A percentile compares a stretch with the other conserved stretches of the same genome.
phyloP scores from a whole-genome alignment of 805 yeast genomes.

The Sugiyamaella floridensis region DNA sequence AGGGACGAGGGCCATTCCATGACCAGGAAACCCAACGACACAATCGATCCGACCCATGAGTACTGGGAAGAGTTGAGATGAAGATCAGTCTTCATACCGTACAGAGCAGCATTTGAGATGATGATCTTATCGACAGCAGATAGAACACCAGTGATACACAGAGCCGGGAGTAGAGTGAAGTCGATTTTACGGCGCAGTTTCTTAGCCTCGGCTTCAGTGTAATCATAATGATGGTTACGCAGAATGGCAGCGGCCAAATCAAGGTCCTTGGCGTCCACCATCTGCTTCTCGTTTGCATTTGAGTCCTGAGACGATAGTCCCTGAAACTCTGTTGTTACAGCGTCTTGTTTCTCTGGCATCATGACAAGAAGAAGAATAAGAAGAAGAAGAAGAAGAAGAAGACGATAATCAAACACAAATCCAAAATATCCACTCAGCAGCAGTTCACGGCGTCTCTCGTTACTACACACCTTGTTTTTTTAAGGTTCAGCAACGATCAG shows the following conservation, averaged over 20 bases:
- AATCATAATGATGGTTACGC: slow-evolving; percentile 7
- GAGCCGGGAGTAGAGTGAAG: slow-evolving; percentile 46
- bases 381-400: too few relatives aligned
- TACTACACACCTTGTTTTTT: too few relatives aligned
- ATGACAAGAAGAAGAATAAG: too few relatives aligned
- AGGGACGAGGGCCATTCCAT: slow-evolving; percentile 23
- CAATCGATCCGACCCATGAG: slow-evolving; percentile 36
- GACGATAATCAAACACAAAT: too few relatives aligned
- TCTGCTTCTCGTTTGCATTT: slow-evolving; percentile 5
- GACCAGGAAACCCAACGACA: slow-evolving; percentile 36
- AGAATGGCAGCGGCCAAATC: slow-evolving; percentile 10
- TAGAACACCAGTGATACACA: slow-evolving; percentile 49
- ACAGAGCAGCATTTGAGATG: slow-evolving; percentile 48
- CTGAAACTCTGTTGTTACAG: neutral
- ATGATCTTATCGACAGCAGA: slow-evolving; percentile 51
- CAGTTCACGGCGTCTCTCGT: too few relatives aligned
- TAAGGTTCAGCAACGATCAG: too few relatives aligned
- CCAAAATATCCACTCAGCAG: too few relatives aligned
- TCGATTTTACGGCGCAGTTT: slow-evolving; percentile 45
- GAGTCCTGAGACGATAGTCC: neutral
- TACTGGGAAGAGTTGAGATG: slow-evolving; percentile 4
- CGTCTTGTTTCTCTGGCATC: neutral
- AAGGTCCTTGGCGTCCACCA: slow-evolving; percentile 4
- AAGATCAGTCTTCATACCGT: slow-evolving; percentile 41
- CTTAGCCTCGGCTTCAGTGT: slow-evolving; percentile 21